Base-by-base conservation (phyloP, 2,329 filamentous ascomycete species). In the Aspergillus pseudonomiae region DNA sequence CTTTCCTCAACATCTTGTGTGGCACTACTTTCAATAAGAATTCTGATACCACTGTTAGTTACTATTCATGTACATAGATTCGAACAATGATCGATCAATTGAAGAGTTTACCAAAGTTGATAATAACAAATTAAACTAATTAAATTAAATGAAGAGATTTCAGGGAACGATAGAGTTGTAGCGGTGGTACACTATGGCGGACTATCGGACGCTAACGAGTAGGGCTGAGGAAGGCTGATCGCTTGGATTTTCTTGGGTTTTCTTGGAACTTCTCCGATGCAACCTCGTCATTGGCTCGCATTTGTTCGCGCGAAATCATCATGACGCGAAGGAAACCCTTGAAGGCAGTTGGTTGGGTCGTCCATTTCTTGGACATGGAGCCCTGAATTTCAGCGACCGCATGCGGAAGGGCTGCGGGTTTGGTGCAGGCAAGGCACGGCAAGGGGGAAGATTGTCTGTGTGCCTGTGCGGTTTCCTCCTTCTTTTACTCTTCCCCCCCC, bases 321-420 rank as follows among this genome's bases (percentile, higher is more conserved):
- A 62, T 62, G 60, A 61, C 60, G 53, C 60, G 58, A 50, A 39
- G 52, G 24, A 28, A 57, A 28, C 21, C n/a, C 11, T 50, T 16
- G 57, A 59, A 16, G 16, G 32, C 11, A 55, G 39, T 26, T 39
- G 32, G 32, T 55, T 55, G 52, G 52, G 36, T 36, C 30, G 14
- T 54, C 28, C 6, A 54, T 6, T 24, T 14, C 19, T 32, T 28
- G 30, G 28, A 52, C 26, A 50, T 50, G 24, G 46, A 19, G 46
- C 24, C 16, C 19, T 19, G 46, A 30, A 26, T 10, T 50, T 11
- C 26, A 11, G 7, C 26, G 32, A 39, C 52, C 52, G 52, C 52
- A 55, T 55, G 34, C 34, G 52, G 52, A 55, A 39, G 52, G 52
- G 52, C 34, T 53, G 30, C 24, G 24, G 19, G 11, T 28, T 48